phyloP scores from a whole-genome alignment of 805 yeast genomes.

The Lachancea waltii region DNA sequence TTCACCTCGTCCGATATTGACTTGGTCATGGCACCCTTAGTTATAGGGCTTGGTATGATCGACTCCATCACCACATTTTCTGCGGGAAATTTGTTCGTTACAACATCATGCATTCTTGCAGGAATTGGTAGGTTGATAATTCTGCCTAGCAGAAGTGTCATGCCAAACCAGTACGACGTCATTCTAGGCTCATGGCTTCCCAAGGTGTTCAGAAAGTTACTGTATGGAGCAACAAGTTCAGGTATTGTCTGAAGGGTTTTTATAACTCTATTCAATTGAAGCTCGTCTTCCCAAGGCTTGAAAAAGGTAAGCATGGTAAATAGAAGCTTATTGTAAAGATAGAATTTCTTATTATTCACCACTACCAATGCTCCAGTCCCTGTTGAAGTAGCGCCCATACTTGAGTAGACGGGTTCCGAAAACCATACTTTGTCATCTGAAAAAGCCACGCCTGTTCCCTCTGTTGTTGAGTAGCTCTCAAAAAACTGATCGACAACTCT shows the following conservation, averaged over 20 bases:
- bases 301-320: slow-evolving; percentile 55
- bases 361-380: slow-evolving; percentile 39
- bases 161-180: slow-evolving; percentile 79
- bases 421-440: slow-evolving; percentile 50
- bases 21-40: slow-evolving; percentile 50
- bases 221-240: slow-evolving; percentile 70
- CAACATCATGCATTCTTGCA: slow-evolving; percentile 23
- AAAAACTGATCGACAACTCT: slow-evolving; percentile 42
- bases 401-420: slow-evolving; percentile 18
- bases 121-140: slow-evolving; percentile 58
- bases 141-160: slow-evolving; percentile 53
- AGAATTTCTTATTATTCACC: slow-evolving; percentile 48
- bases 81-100: slow-evolving; percentile 32
- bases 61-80: slow-evolving; percentile 42
- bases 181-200: slow-evolving; percentile 75
- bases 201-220: slow-evolving; percentile 49
- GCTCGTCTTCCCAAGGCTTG: slow-evolving; percentile 75
- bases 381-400: slow-evolving; percentile 16
- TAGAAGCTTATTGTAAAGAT: slow-evolving; percentile 60
- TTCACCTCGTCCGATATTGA: slow-evolving; percentile 45
- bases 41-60: slow-evolving; percentile 58
- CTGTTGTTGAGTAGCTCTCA: slow-evolving; percentile 42
- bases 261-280: slow-evolving; percentile 51
- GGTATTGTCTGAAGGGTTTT: slow-evolving; percentile 48
- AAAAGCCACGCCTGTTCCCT: slow-evolving; percentile 40